Evolutionary conservation across 139 green algal genomes (phyloP).

Genomic region (Chlamydomonas sp.): DNA sequence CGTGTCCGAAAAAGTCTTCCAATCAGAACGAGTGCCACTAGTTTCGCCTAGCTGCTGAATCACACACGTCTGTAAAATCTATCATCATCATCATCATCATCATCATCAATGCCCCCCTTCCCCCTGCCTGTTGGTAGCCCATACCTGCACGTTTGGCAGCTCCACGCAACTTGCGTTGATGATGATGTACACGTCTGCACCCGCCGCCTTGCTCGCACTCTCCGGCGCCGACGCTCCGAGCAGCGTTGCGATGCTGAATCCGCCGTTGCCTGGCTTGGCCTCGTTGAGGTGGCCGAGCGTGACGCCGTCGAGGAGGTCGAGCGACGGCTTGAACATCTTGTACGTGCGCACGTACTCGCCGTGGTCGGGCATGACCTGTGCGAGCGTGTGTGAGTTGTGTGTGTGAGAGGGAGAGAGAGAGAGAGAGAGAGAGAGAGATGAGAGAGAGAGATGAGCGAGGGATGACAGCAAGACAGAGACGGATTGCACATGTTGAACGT

Average conservation of each 20-base stretch:
- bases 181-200: constrained; percentile 78
- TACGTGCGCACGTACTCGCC: constrained; percentile 66
- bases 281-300: constrained; percentile 71
- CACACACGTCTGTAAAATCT: no score
- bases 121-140: background rate
- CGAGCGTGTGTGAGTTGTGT: no score
- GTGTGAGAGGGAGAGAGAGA: no score
- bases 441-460: no score
- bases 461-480: no score
- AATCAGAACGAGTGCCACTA: no score
- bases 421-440: no score
- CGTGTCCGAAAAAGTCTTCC: no score
- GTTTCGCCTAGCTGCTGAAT: no score
- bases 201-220: constrained; percentile 20
- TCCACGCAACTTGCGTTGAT: constrained; percentile 81
- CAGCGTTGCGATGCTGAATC: constrained; percentile 33
- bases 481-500: constrained; percentile 71
- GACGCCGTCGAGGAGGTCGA: constrained; percentile 51
- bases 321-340: constrained; percentile 62
- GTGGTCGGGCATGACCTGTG: constrained; percentile 72
- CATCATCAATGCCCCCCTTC: no score
- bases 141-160: constrained; percentile 49
- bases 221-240: constrained; percentile 31
- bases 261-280: constrained; percentile 8
- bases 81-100: no score